Percentiles rank a stretch among this genome's conserved stretches.
Evolutionary conservation across 148 eudicot species (phyloP).

Genomic region (Vaccinium darrowii): DNA sequence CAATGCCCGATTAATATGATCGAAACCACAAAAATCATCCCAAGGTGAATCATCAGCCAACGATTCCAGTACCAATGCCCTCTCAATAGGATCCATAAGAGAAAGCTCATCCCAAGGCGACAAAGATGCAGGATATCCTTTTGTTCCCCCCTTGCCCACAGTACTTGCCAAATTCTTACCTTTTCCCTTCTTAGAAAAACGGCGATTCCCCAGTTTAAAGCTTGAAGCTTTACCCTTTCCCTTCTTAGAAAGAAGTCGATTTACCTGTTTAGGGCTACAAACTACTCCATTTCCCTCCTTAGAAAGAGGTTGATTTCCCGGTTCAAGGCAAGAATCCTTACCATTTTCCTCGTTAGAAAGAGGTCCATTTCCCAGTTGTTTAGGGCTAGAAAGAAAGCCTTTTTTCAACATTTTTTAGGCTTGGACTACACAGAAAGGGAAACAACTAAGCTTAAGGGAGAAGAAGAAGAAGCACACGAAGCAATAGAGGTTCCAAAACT

Average conservation of each 20-base stretch:
- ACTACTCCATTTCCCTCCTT: not conserved
- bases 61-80: not conserved
- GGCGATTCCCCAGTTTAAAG: not conserved
- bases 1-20: too few relatives aligned
- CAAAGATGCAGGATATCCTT: not conserved
- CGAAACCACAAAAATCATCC: not conserved
- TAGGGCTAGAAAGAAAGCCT: not conserved
- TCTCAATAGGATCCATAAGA: not conserved
- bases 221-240: not conserved
- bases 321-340: not conserved
- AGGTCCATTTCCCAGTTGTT: not conserved
- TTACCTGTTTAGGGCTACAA: not conserved
- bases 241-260: not conserved
- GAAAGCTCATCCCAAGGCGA: not conserved
- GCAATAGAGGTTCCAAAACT: too few relatives aligned
- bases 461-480: too few relatives aligned
- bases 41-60: too few relatives aligned
- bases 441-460: not conserved
- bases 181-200: not conserved
- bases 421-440: not conserved
- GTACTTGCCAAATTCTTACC: not conserved
- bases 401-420: not conserved
- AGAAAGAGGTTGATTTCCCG: not conserved
- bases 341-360: not conserved
- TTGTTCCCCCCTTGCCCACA: not conserved